These are phyloP conservation scores for Nicotiana rustica DNA, from an alignment of 305 asterid species.

Conservation along the genomic window DNA sequence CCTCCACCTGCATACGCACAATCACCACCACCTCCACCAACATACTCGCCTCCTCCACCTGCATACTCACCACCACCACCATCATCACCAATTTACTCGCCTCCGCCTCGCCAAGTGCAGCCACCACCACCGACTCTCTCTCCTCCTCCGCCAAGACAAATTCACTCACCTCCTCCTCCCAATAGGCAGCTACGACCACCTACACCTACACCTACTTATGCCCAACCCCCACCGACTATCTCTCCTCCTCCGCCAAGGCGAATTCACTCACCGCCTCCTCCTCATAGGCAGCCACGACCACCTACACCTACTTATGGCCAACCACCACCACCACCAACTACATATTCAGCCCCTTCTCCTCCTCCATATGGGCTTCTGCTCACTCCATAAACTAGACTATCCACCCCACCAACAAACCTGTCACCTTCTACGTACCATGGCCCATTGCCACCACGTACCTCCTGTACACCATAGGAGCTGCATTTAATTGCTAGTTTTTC, in stretches of 20 bases:
- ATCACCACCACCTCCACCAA: too few species aligned
- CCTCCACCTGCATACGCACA: too few species aligned
- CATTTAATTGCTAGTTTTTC: background rate
- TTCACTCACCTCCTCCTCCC: too few species aligned
- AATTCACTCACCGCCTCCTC: too few species aligned
- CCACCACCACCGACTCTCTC: background rate
- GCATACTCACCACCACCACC: too few species aligned
- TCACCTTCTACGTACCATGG: background rate
- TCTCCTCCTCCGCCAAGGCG: background rate
- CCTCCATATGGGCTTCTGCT: background rate
- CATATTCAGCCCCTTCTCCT: background rate
- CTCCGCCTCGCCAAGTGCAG: background rate
- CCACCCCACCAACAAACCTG: background rate
- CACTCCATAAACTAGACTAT: background rate
- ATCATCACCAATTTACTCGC: constrained; percentile 9
- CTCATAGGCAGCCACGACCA: too few species aligned
- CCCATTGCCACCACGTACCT: background rate
- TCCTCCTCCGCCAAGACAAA: too few species aligned
- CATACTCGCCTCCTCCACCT: too few species aligned
- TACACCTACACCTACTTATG: too few species aligned
- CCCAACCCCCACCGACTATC: too few species aligned
- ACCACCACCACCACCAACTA: background rate
- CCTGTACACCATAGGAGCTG: background rate
- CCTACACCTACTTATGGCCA: constrained; percentile 17
- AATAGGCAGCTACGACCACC: too few species aligned